A percentile compares a stretch with the other conserved stretches of the same genome.
Evolutionary conservation across 495 filamentous ascomycete genomes (phyloP).

Genomic region (Neurospora discreta): DNA sequence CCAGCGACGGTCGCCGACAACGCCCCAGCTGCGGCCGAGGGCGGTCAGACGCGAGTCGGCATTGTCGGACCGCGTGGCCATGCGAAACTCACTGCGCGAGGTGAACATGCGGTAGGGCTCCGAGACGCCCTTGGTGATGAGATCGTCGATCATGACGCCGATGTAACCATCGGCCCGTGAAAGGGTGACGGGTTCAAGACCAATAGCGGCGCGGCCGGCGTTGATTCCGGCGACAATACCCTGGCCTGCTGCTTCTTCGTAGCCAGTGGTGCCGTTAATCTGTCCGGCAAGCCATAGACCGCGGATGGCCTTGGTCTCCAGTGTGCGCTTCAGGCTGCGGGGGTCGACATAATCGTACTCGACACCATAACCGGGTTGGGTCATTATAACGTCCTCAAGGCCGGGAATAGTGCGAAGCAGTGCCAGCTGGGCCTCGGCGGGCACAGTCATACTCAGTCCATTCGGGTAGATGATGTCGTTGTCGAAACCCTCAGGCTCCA

Average conservation of each 20-base stretch:
- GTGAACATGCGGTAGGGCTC: slow-evolving; percentile 99
- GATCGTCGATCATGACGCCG: slow-evolving; percentile 97
- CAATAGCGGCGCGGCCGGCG: slow-evolving; percentile 67
- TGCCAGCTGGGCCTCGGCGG: slow-evolving; percentile 69
- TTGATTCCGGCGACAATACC: slow-evolving; percentile 90
- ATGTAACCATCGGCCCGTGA: slow-evolving; percentile 89
- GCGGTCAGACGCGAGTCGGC: slow-evolving; percentile 80
- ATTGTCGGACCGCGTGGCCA: slow-evolving; percentile 84
- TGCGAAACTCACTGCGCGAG: slow-evolving; percentile 86
- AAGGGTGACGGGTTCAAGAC: slow-evolving; percentile 51
- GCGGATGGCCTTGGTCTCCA: slow-evolving; percentile 86
- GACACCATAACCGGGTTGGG: slow-evolving; percentile 93
- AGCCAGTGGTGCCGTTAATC: slow-evolving; percentile 96
- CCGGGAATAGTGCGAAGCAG: slow-evolving; percentile 77
- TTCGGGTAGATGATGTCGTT: slow-evolving; percentile 92
- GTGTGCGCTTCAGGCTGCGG: slow-evolving; percentile 67
- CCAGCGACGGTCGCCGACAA: slow-evolving; percentile 76
- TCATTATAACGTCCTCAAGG: slow-evolving; percentile 83
- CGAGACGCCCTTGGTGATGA: slow-evolving; percentile 92
- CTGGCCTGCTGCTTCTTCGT: slow-evolving; percentile 93
- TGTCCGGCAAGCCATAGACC: slow-evolving; percentile 92
- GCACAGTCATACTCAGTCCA: slow-evolving; percentile 93
- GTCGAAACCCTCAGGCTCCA: slow-evolving; percentile 92
- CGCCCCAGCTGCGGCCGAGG: slow-evolving; percentile 62
- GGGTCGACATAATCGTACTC: slow-evolving; percentile 99